Evolutionary conservation across 2,329 filamentous ascomycete genomes (phyloP).

Genomic region (Clonostachys byssicola): DNA sequence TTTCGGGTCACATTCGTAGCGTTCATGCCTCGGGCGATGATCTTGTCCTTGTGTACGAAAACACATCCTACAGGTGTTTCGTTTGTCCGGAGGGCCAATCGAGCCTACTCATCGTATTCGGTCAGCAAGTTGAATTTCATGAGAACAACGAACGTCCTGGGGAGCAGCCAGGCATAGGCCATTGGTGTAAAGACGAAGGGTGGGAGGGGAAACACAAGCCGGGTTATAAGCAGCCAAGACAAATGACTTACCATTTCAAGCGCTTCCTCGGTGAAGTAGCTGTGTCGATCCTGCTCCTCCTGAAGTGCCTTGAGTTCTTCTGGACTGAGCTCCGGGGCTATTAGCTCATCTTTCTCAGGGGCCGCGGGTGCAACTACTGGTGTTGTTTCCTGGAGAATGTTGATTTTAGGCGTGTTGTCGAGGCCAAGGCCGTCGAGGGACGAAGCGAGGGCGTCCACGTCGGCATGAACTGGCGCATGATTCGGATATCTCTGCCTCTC

Average conservation of each 20-base stretch:
- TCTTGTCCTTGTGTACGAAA: slow-evolving; percentile 71
- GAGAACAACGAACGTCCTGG: too few relatives aligned
- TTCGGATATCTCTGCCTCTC: too few relatives aligned
- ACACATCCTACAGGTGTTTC: slow-evolving; percentile 98
- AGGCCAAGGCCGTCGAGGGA: too few relatives aligned
- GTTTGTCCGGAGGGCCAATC: slow-evolving; percentile 76
- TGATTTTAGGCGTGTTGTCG: too few relatives aligned
- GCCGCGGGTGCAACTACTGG: not conserved
- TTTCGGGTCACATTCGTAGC: slow-evolving; percentile 89
- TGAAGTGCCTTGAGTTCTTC: not conserved
- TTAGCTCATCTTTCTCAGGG: not conserved
- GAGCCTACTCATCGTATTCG: slow-evolving; percentile 52
- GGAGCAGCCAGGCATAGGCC: too few relatives aligned
- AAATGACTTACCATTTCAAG: slow-evolving; percentile 68
- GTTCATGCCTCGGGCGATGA: slow-evolving; percentile 93
- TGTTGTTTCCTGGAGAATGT: not conserved
- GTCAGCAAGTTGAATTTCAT: slow-evolving; percentile 9
- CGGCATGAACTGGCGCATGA: too few relatives aligned
- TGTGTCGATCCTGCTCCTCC: slow-evolving; percentile 17
- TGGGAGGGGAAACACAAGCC: not conserved
- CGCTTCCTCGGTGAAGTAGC: slow-evolving; percentile 76
- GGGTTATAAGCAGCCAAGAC: not conserved
- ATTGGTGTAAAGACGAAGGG: not conserved
- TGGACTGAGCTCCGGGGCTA: not conserved
- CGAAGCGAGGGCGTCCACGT: too few relatives aligned